phyloP scores from a whole-genome alignment of 23 red algal genomes.

The Gracilaria vermiculophylla region DNA sequence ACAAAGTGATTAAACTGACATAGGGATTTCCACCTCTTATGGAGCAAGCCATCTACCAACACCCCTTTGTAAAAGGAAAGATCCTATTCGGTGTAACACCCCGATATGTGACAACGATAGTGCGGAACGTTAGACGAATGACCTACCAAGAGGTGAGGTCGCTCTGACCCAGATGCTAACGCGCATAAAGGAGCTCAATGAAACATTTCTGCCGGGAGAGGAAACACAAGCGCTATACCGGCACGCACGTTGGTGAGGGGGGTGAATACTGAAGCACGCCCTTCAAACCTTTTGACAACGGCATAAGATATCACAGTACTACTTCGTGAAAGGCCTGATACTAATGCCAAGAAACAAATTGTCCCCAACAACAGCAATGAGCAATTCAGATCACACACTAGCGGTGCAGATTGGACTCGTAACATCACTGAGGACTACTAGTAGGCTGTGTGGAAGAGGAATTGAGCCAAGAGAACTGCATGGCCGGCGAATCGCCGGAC shows the following conservation, averaged over 20 bases:
- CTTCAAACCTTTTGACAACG: neutral
- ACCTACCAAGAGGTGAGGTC: neutral
- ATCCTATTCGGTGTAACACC: neutral
- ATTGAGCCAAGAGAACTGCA: conserved; percentile 72
- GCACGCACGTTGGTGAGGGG: too few relatives aligned
- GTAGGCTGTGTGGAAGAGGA: conserved; percentile 48
- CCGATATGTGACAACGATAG: neutral
- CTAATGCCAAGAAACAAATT: neutral
- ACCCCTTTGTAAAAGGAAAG: neutral
- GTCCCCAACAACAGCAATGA: neutral
- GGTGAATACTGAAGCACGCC: neutral
- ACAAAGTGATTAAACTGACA: neutral
- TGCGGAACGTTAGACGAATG: too few relatives aligned
- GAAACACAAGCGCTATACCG: too few relatives aligned
- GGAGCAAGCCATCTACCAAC: neutral
- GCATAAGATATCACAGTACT: neutral
- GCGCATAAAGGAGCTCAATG: neutral
- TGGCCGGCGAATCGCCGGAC: conserved; percentile 50
- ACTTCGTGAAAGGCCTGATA: neutral
- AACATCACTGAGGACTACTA: conserved; percentile 29
- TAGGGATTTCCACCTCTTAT: neutral
- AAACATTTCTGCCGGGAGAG: neutral
- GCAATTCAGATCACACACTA: neutral
- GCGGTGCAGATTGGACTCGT: neutral
- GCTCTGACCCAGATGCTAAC: neutral